Base-by-base conservation (phyloP, 192 early-diverging fungal genomes). In the Dispira simplex region DNA sequence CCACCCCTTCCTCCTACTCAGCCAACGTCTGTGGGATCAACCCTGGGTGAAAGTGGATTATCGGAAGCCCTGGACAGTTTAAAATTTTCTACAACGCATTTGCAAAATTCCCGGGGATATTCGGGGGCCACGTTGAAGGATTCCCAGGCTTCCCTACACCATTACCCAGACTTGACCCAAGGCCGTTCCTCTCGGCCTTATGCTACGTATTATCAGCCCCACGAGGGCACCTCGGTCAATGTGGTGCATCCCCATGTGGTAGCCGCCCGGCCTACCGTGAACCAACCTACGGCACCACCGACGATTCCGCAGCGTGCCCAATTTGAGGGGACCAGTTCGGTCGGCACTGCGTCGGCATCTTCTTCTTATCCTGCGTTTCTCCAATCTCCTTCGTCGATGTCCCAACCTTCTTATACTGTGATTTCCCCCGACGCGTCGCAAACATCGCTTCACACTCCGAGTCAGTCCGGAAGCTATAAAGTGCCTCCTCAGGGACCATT, bases 121-220 rank as follows among this genome's bases (percentile, higher is more conserved):
- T 39, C 32, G 32, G 21, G 49, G 52, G 63, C 26, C 44, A 21
- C 11, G 13, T 21, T 16, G 68, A 73, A 25, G 65, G 67, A 11
- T 52, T 20, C 16, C 18, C 48, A 51, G 18, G 1, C 21, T 1
- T 16, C 48, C 48, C 48, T 51, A 51, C 16, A 16, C 18, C 18
- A 51, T 23, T 20, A 16, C 48, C 48, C 16, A 51, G 16, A 16
- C 4, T 9, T 23, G 16, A 8, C 18, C 16, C 18, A 51, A 4
- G 9, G 48, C 4, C 18, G 9, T 20, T 16, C 48, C 48, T 9
- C 48, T 16, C 48, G 18, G 9, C 48, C 48, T 23, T 51, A 51
- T 23, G 48, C 32, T 39, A 39, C 48, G 48, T 51, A 51, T 23
- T 51, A 51, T 51, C 18, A 51, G 9, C 16, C 48, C 21, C 48